phyloP scores from a whole-genome alignment of 2,329 filamentous ascomycete species.

The Paramyrothecium roridum region DNA sequence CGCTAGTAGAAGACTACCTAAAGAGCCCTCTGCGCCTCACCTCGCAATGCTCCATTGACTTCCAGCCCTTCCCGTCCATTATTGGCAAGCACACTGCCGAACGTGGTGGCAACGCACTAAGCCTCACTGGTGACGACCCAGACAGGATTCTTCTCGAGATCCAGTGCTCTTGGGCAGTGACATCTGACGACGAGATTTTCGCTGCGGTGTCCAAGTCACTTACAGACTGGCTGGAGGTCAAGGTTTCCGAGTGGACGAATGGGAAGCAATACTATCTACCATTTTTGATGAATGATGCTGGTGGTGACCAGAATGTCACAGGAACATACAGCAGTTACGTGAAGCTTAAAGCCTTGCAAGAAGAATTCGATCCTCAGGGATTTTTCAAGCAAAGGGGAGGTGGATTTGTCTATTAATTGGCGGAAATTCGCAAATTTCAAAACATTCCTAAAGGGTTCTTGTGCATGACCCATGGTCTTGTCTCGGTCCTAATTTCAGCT shows the following conservation, averaged over 20 bases:
- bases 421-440: too few relatives aligned
- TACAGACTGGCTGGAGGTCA: constrained; percentile 13
- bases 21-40: constrained; percentile 15
- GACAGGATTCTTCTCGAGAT: constrained; percentile 19
- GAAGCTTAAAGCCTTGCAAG: constrained; percentile 26
- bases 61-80: constrained; percentile 23
- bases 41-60: constrained; percentile 23
- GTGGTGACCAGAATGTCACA: constrained; percentile 26
- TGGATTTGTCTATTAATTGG: constrained; percentile 3
- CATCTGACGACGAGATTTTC: constrained; percentile 16
- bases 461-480: too few relatives aligned
- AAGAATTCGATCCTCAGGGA: constrained; percentile 20
- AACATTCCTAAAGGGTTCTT: too few relatives aligned
- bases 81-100: constrained; percentile 16
- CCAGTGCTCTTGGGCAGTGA: constrained; percentile 16
- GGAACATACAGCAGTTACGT: constrained; percentile 21
- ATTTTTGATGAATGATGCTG: constrained; percentile 31
- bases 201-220: constrained; percentile 9
- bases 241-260: constrained; percentile 15
- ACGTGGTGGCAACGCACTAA: constrained; percentile 21
- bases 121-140: constrained; percentile 12
- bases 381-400: constrained; percentile 2
- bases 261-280: constrained; percentile 16
- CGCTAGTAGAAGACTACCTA: constrained; percentile 20
- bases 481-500: too few relatives aligned